These are phyloP conservation scores for Cladorrhinum samala DNA, from an alignment of 495 filamentous ascomycete genomes.

Conservation along the genomic window DNA sequence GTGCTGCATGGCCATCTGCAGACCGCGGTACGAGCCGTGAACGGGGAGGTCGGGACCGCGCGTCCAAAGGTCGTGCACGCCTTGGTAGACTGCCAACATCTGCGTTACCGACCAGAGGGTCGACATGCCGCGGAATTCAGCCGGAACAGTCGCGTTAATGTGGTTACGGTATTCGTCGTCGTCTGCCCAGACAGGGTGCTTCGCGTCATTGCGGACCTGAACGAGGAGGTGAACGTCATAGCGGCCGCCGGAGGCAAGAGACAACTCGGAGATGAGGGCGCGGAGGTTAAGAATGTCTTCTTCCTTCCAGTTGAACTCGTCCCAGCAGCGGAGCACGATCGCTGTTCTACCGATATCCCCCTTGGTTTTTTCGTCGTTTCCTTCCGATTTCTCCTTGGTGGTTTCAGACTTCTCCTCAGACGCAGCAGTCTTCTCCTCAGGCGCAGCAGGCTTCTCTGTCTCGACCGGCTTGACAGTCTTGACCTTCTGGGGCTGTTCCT, in stretches of 20 bases:
- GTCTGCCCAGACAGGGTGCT: slow-evolving; percentile 59
- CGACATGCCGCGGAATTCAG: slow-evolving; percentile 81
- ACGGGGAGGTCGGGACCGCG: slow-evolving; percentile 63
- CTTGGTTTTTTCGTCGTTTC: slow-evolving; percentile 13
- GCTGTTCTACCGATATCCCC: slow-evolving; percentile 54
- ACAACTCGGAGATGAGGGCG: slow-evolving; percentile 68
- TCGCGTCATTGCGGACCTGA: slow-evolving; percentile 62
- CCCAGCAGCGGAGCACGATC: slow-evolving; percentile 68
- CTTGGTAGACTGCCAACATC: slow-evolving; percentile 83
- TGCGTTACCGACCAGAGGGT: slow-evolving; percentile 89
- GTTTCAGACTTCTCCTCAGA: background rate
- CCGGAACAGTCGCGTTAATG: slow-evolving; percentile 66
- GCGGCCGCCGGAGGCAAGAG: slow-evolving; percentile 68
- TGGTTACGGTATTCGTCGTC: slow-evolving; percentile 47
- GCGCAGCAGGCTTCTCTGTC: slow-evolving; percentile 31
- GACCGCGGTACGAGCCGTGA: slow-evolving; percentile 84
- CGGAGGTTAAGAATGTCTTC: slow-evolving; percentile 68
- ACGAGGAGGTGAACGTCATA: slow-evolving; percentile 78
- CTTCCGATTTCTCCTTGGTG: slow-evolving; percentile 6
- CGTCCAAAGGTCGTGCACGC: slow-evolving; percentile 64
- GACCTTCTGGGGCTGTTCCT: background rate
- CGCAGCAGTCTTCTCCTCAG: background rate
- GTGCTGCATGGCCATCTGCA: slow-evolving; percentile 90
- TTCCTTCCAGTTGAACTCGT: slow-evolving; percentile 59
- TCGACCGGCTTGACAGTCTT: slow-evolving; percentile 35